Conservation (phyloP, 2,329 filamentous ascomycete species). For the Colletotrichum euphorbiae region DNA sequence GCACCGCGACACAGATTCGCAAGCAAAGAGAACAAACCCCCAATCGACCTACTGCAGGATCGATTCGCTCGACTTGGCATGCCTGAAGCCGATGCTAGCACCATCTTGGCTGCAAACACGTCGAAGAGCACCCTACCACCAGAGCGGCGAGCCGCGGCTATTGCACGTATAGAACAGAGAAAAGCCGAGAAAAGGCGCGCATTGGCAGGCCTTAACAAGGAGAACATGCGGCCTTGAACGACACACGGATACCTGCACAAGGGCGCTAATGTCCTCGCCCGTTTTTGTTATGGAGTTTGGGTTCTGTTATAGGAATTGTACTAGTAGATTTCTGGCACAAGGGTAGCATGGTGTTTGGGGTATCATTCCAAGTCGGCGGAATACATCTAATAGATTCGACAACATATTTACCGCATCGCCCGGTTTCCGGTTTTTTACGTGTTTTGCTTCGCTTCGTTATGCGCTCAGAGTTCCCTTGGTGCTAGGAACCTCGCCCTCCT, state of each 20-base stretch:
- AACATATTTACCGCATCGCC: constrained; percentile 16
- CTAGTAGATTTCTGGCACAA: constrained; percentile 21
- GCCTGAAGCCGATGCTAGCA: constrained; percentile 48
- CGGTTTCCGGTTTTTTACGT: constrained; percentile 13
- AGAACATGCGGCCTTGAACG: constrained; percentile 59
- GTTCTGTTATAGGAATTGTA: constrained; percentile 33
- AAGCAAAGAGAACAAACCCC: constrained; percentile 45
- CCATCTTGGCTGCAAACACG: constrained; percentile 51
- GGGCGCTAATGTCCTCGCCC: constrained; percentile 31
- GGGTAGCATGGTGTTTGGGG: constrained; percentile 42
- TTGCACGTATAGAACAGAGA: constrained; percentile 66
- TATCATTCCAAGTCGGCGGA: constrained; percentile 33
- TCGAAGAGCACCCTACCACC: constrained; percentile 60
- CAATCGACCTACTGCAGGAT: constrained; percentile 59
- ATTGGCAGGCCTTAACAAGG: constrained; percentile 57
- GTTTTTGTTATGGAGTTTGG: constrained; percentile 25
- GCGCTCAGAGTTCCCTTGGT: constrained; percentile 90
- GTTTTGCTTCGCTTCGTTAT: constrained; percentile 2
- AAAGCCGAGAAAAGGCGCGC: constrained; percentile 61
- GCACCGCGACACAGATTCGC: constrained; percentile 45
- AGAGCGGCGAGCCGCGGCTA: constrained; percentile 64
- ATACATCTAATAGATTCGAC: constrained; percentile 22
- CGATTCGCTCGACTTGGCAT: constrained; percentile 59
- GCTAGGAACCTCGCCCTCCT: constrained; percentile 93
- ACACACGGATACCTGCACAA: constrained; percentile 1